Evolutionary conservation across 257 asterid species (phyloP).

Genomic region (Nicotiana benthamiana): DNA sequence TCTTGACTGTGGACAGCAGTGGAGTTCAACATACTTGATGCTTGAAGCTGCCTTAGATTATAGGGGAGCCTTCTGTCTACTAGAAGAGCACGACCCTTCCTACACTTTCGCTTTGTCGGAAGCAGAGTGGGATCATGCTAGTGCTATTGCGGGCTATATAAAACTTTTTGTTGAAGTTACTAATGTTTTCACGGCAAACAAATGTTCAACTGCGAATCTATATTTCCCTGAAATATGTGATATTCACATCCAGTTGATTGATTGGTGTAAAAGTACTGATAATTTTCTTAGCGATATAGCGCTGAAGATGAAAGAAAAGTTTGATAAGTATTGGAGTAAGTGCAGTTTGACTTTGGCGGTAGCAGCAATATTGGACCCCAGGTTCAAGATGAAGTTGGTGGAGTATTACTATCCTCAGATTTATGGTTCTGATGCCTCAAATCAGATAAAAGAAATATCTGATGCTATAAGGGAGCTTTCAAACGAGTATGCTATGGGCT

Average conservation of each 20-base stretch:
- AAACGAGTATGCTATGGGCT: slow-evolving; percentile 55
- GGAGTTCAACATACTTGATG: slow-evolving; percentile 80
- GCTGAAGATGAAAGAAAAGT: slow-evolving; percentile 65
- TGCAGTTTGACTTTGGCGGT: slow-evolving; percentile 67
- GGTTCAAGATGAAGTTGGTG: slow-evolving; percentile 86
- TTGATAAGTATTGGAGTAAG: slow-evolving; percentile 77
- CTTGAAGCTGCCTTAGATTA: slow-evolving; percentile 67
- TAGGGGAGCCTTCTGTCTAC: slow-evolving; percentile 51
- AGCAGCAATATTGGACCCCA: slow-evolving; percentile 85
- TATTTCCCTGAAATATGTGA: slow-evolving; percentile 80
- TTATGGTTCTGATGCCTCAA: slow-evolving; percentile 50
- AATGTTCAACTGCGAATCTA: slow-evolving; percentile 58
- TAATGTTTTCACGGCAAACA: slow-evolving; percentile 44
- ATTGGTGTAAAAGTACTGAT: slow-evolving; percentile 83
- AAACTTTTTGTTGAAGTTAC: slow-evolving; percentile 63
- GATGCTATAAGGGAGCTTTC: slow-evolving; percentile 62
- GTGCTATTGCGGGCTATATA: slow-evolving; percentile 44
- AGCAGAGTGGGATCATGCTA: slow-evolving; percentile 70
- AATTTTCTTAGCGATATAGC: slow-evolving; percentile 63
- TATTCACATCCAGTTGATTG: slow-evolving; percentile 66
- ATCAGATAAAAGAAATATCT: slow-evolving; percentile 55
- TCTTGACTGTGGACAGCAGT: slow-evolving; percentile 63
- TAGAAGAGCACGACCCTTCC: slow-evolving; percentile 62
- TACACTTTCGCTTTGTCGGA: slow-evolving; percentile 58
- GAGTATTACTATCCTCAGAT: slow-evolving; percentile 74